A percentile compares a stretch with the other conserved stretches of the same genome.
phyloP scores from a whole-genome alignment of 2,329 filamentous ascomycete species.

The Lojkania enalia region DNA sequence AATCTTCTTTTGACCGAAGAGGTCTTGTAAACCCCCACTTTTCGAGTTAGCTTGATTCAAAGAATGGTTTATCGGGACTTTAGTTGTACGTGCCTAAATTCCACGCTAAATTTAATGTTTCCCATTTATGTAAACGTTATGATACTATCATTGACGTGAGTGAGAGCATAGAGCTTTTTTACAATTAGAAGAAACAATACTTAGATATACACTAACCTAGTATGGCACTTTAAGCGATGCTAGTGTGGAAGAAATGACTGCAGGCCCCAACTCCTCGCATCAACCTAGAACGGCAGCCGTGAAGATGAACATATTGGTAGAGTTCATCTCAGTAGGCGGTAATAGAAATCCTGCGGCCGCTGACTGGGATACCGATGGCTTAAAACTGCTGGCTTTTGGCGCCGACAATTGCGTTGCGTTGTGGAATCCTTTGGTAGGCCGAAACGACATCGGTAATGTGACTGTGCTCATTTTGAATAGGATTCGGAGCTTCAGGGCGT shows the following conservation, averaged over 20 bases:
- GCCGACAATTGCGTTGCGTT: constrained; percentile 86
- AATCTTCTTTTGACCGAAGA: too few relatives aligned
- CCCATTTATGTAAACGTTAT: too few relatives aligned
- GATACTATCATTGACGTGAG: too few relatives aligned
- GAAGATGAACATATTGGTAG: constrained; percentile 38
- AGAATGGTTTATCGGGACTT: too few relatives aligned
- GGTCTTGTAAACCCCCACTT: too few relatives aligned
- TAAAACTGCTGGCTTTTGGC: constrained; percentile 80
- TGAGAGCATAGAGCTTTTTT: too few relatives aligned
- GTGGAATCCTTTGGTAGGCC: constrained; percentile 77
- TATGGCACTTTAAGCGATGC: too few relatives aligned
- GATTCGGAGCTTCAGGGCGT: constrained; percentile 61
- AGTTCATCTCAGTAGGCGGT: constrained; percentile 75
- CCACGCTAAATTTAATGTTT: too few relatives aligned
- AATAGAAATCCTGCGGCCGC: constrained; percentile 89
- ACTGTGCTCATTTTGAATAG: constrained; percentile 33
- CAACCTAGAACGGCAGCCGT: constrained; percentile 13
- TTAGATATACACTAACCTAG: too few relatives aligned
- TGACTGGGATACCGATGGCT: constrained; percentile 73
- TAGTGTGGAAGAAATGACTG: constrained; percentile 35
- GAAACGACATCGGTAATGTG: neutral
- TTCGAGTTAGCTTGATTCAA: too few relatives aligned
- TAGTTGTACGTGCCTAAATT: too few relatives aligned
- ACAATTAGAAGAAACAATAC: too few relatives aligned
- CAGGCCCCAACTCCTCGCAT: neutral